Conservation (phyloP, 768 basidiomycete genomes). For the Polyporus arcularius region DNA sequence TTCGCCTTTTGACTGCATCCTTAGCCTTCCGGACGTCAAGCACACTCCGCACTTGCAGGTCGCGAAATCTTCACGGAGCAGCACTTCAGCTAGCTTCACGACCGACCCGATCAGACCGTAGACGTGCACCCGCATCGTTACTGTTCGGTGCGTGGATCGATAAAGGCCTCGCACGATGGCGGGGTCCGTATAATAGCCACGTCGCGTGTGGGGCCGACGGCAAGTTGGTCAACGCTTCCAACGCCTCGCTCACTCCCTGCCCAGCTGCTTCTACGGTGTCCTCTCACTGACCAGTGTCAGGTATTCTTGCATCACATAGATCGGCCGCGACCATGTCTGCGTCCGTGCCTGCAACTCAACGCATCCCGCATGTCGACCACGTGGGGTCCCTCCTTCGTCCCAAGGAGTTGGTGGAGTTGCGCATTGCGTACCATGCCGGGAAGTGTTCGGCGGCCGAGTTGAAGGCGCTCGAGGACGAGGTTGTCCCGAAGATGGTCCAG, state of each 20-base stretch:
- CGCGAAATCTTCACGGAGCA: too few relatives aligned
- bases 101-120: too few relatives aligned
- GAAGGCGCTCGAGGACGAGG: slow-evolving; percentile 48
- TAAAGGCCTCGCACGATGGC: too few relatives aligned
- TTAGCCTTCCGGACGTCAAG: neutral
- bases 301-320: neutral
- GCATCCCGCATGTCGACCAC: slow-evolving; percentile 45
- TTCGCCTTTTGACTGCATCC: neutral
- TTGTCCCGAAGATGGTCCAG: slow-evolving; percentile 51
- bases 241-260: too few relatives aligned
- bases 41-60: neutral
- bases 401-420: slow-evolving; percentile 45
- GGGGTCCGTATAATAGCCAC: too few relatives aligned
- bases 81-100: too few relatives aligned
- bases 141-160: too few relatives aligned
- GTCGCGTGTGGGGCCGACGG: too few relatives aligned
- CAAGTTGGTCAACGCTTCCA: too few relatives aligned
- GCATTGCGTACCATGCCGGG: slow-evolving; percentile 42
- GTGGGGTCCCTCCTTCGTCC: slow-evolving; percentile 65
- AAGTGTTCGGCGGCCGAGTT: slow-evolving; percentile 46
- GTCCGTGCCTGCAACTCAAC: neutral
- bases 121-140: too few relatives aligned
- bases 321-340: neutral
- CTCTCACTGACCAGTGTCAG: too few relatives aligned
- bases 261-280: too few relatives aligned